Conservation (phyloP, 2,329 filamentous ascomycete species). For the Cladosporium cucumerinum region DNA sequence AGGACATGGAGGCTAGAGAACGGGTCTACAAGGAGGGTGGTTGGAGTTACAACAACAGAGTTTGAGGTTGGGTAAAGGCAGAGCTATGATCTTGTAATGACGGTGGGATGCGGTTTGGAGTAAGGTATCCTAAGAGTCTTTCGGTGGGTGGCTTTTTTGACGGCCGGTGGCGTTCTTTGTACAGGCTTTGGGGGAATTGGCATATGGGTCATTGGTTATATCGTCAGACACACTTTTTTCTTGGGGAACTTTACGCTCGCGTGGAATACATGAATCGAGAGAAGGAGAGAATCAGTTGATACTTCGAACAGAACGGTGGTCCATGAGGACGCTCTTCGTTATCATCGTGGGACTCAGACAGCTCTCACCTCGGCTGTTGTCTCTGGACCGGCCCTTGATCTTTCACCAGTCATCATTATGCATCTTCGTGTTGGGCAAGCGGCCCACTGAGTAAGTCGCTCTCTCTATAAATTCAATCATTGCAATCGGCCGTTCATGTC, state of each 20-base stretch:
- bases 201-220: not conserved
- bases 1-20: constrained; percentile 75
- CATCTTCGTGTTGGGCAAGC: not conserved
- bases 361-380: no score
- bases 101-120: not conserved
- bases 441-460: not conserved
- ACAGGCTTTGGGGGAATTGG: not conserved
- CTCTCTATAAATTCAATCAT: not conserved
- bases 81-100: not conserved
- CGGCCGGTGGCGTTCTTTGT: not conserved
- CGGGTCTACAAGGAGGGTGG: constrained; percentile 77
- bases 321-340: not conserved
- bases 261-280: not conserved
- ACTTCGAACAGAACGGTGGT: not conserved
- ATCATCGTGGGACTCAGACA: not conserved
- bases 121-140: not conserved
- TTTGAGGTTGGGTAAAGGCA: not conserved
- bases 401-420: not conserved
- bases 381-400: no score
- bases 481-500: not conserved
- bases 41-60: constrained; percentile 62
- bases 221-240: not conserved
- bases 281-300: not conserved
- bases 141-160: not conserved
- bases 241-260: not conserved